These are phyloP conservation scores for Xylaria sp. DNA, from an alignment of 2,329 filamentous ascomycete genomes.

Conservation along the genomic window DNA sequence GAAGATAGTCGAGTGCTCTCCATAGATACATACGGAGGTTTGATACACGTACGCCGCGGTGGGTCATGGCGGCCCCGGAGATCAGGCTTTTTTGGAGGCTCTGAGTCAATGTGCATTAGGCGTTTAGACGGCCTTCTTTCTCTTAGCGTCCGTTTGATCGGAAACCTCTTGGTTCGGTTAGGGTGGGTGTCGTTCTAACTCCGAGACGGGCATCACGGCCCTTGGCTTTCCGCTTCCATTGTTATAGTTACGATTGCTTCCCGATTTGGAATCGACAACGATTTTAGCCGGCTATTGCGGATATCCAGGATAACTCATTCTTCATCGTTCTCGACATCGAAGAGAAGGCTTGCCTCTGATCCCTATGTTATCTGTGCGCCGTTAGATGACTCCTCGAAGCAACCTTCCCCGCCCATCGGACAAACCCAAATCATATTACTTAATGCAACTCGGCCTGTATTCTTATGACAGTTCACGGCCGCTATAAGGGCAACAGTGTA, in stretches of 20 bases:
- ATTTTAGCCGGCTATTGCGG: not conserved
- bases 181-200: not conserved
- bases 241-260: not conserved
- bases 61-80: not conserved
- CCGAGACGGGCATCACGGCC: not conserved
- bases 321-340: not conserved
- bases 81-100: not conserved
- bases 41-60: not conserved
- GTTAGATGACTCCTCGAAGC: not conserved
- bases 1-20: not conserved
- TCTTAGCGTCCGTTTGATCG: not conserved
- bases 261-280: not conserved
- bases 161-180: not conserved
- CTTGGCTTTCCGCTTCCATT: not conserved
- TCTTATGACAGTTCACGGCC: too few relatives aligned
- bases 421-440: too few relatives aligned
- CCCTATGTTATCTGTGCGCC: not conserved
- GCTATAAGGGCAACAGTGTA: too few relatives aligned
- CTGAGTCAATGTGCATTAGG: not conserved
- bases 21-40: too few relatives aligned
- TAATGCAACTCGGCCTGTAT: too few relatives aligned
- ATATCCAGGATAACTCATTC: not conserved
- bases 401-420: too few relatives aligned
- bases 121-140: not conserved
- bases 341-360: not conserved